phyloP scores from a whole-genome alignment of 768 basidiomycete genomes.

The Suillus ampliporus region DNA sequence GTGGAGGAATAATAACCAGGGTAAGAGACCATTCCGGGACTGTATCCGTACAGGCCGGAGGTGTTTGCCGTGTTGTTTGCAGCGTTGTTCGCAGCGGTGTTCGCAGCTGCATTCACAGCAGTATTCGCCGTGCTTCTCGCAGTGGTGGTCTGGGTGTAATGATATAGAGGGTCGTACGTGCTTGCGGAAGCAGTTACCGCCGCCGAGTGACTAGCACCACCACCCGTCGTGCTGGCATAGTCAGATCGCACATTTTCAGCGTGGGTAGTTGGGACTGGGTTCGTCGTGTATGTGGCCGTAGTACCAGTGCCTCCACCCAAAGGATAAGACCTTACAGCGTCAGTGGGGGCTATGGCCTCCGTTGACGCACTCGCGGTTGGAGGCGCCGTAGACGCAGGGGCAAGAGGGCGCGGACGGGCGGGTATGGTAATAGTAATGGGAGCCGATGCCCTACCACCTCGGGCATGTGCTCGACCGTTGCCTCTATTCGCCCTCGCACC shows the following conservation, averaged over 20 bases:
- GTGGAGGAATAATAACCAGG: background rate
- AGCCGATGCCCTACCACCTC: background rate
- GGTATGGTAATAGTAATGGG: slow-evolving; percentile 1
- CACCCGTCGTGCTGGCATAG: background rate
- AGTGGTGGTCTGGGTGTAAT: background rate
- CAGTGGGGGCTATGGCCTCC: background rate
- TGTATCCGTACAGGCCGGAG: background rate
- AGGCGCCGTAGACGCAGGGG: no score
- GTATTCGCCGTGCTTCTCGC: background rate
- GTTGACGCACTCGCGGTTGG: background rate
- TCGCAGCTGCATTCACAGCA: background rate
- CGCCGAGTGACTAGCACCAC: background rate
- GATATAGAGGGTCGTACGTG: background rate
- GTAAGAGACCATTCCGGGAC: background rate
- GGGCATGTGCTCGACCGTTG: background rate
- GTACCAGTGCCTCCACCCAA: background rate
- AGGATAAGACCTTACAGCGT: background rate
- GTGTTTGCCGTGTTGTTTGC: background rate
- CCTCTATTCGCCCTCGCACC: slow-evolving; percentile 1
- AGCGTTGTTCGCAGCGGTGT: background rate
- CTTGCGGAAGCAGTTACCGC: background rate
- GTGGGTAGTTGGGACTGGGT: background rate
- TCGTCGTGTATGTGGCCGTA: background rate
- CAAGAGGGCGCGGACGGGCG: background rate
- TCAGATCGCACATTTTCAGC: background rate